Percentiles rank a stretch among this genome's conserved stretches.
Evolutionary conservation across 163 green algal genomes (phyloP).

Genomic region (Dunaliella salina): DNA sequence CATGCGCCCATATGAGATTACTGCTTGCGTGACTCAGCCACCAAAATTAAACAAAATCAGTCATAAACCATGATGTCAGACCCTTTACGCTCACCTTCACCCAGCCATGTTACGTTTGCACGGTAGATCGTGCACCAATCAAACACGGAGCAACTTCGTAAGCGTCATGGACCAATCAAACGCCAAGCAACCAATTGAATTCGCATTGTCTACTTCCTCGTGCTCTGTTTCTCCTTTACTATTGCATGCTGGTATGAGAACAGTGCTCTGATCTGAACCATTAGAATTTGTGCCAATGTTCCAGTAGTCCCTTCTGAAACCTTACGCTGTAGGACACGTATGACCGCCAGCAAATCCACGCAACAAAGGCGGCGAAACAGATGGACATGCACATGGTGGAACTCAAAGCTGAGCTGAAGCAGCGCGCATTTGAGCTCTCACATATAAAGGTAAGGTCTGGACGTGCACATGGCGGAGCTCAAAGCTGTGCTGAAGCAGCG

Average conservation of each 20-base stretch:
- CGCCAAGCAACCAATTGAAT: not conserved
- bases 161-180: too few relatives aligned
- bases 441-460: slow-evolving; percentile 38
- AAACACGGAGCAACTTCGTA: too few relatives aligned
- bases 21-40: too few relatives aligned
- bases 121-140: too few relatives aligned
- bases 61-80: too few relatives aligned
- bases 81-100: too few relatives aligned
- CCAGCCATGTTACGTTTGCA: too few relatives aligned
- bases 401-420: slow-evolving; percentile 39
- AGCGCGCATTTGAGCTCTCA: slow-evolving; percentile 41
- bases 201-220: not conserved
- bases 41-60: too few relatives aligned
- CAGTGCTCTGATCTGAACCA: too few relatives aligned
- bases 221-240: not conserved
- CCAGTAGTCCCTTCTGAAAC: too few relatives aligned
- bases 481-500: slow-evolving; percentile 36
- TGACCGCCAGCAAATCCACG: slow-evolving; percentile 16
- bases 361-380: slow-evolving; percentile 18
- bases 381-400: slow-evolving; percentile 37
- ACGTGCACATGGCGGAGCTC: slow-evolving; percentile 36
- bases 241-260: not conserved
- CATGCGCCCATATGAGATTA: too few relatives aligned
- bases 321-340: slow-evolving; percentile 6
- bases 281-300: too few relatives aligned